Conservation (phyloP, 2,329 filamentous ascomycete species). For the Xylaria sp. region DNA sequence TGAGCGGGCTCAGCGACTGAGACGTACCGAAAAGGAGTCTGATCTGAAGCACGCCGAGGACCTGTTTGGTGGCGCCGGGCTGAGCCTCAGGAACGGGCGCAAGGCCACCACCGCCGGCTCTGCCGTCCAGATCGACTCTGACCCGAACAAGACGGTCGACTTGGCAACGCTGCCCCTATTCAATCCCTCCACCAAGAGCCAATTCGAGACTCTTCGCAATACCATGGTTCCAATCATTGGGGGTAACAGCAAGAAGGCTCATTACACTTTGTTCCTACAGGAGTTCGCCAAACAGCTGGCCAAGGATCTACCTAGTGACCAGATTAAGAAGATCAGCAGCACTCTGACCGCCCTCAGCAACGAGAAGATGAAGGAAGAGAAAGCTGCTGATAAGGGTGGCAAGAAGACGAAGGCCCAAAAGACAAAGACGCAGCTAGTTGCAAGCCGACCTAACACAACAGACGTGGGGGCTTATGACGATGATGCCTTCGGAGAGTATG, state of each 20-base stretch:
- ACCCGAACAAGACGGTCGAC: constrained; percentile 84
- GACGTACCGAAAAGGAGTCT: constrained; percentile 83
- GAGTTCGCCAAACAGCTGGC: constrained; percentile 90
- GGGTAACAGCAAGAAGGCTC: constrained; percentile 83
- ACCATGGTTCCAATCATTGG: constrained; percentile 82
- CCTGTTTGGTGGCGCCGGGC: constrained; percentile 80
- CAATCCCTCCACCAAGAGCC: constrained; percentile 86
- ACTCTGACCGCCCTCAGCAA: constrained; percentile 90
- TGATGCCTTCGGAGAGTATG: constrained; percentile 84
- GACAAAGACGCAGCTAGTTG: constrained; percentile 87
- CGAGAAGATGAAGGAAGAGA: constrained; percentile 99
- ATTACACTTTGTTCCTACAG: constrained; percentile 89
- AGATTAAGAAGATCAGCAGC: constrained; percentile 96
- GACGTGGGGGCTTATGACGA: constrained; percentile 86
- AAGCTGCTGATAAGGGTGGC: constrained; percentile 88
- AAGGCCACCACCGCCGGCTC: constrained; percentile 73
- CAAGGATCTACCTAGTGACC: constrained; percentile 88
- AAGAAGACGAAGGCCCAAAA: constrained; percentile 99
- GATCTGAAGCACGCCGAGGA: constrained; percentile 93
- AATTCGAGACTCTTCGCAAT: constrained; percentile 84
- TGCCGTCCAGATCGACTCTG: constrained; percentile 75
- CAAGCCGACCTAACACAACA: constrained; percentile 67
- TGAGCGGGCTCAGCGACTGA: constrained; percentile 78
- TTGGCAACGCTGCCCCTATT: constrained; percentile 84
- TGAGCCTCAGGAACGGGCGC: constrained; percentile 70